Conservation (phyloP, 2,329 filamentous ascomycete species). For the Stagonosporopsis cucurbitacearum region DNA sequence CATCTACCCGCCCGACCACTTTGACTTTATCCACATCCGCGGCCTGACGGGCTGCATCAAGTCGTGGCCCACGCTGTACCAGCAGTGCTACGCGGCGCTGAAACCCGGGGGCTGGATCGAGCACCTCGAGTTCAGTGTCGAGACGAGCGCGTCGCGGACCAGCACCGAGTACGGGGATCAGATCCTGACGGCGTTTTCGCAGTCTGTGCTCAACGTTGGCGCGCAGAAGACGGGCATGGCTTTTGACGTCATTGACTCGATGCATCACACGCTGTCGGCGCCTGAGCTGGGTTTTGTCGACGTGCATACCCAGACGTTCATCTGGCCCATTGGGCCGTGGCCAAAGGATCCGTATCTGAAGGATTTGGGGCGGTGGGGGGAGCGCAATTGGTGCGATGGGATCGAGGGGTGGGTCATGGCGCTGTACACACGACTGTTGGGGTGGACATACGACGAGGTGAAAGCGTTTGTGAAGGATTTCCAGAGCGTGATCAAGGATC, state of each 20-base stretch:
- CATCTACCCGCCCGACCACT: slow-evolving; percentile 48
- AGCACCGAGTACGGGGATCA: slow-evolving; percentile 23
- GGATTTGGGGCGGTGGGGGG: slow-evolving; percentile 46
- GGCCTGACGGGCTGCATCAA: slow-evolving; percentile 51
- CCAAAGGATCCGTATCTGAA: slow-evolving; percentile 40
- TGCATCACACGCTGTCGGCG: slow-evolving; percentile 23
- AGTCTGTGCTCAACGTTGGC: slow-evolving; percentile 25
- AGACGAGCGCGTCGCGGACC: slow-evolving; percentile 27
- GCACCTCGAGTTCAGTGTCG: slow-evolving; percentile 49
- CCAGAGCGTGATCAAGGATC: slow-evolving; percentile 40
- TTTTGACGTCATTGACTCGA: slow-evolving; percentile 31
- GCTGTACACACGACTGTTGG: slow-evolving; percentile 48
- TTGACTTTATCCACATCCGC: slow-evolving; percentile 51
- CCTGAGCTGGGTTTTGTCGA: slow-evolving; percentile 39
- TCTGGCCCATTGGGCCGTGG: slow-evolving; percentile 47
- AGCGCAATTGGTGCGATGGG: slow-evolving; percentile 51
- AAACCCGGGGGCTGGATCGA: slow-evolving; percentile 53
- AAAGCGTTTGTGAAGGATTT: slow-evolving; percentile 44
- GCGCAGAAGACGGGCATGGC: slow-evolving; percentile 33
- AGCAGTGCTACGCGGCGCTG: slow-evolving; percentile 47
- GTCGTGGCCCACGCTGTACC: slow-evolving; percentile 51
- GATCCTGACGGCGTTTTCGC: slow-evolving; percentile 29
- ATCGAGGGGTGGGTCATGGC: slow-evolving; percentile 52
- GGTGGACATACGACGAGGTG: slow-evolving; percentile 46
- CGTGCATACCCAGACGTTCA: slow-evolving; percentile 31